A percentile compares a stretch with the other conserved stretches of the same genome.
phyloP scores from a whole-genome alignment of 352 stramenopile species.

The Blastocystis sp. region DNA sequence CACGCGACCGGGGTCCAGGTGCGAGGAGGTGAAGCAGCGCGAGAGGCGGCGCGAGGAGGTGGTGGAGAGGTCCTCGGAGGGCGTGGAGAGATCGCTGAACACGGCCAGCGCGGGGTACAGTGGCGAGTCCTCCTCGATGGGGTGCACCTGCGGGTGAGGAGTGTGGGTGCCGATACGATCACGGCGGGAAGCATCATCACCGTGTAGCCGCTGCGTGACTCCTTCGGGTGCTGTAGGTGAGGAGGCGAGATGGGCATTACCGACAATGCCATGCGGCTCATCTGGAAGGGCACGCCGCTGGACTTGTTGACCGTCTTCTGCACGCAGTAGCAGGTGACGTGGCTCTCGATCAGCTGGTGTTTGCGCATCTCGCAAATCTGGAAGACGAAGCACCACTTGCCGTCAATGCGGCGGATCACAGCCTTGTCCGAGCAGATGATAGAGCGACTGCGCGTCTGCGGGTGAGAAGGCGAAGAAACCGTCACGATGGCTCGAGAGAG shows the following conservation, averaged over 20 bases:
- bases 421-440: conserved; percentile 82
- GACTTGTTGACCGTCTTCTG: conserved; percentile 41
- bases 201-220: background rate
- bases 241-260: background rate
- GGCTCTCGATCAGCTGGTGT: conserved; percentile 72
- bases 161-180: background rate
- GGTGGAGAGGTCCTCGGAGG: background rate
- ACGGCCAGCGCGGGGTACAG: background rate
- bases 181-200: conserved; percentile 38
- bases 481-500: conserved; percentile 48
- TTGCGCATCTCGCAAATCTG: conserved; percentile 84
- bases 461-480: background rate
- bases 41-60: background rate
- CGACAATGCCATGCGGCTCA: conserved; percentile 29
- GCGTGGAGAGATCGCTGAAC: background rate
- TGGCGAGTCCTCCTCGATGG: conserved; percentile 27
- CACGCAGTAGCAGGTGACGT: conserved; percentile 36
- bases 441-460: conserved; percentile 29
- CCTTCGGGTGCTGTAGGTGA: conserved; percentile 7
- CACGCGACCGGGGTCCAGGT: background rate
- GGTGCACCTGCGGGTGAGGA: conserved; percentile 4
- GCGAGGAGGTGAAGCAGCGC: conserved; percentile 45
- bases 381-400: conserved; percentile 85
- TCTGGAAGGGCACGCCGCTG: conserved; percentile 56
- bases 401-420: conserved; percentile 83